A percentile compares a stretch with the other conserved stretches of the same genome.
These are phyloP conservation scores for Diplosphaera chodatii DNA, from an alignment of 139 green algal species.

Conservation along the genomic window DNA sequence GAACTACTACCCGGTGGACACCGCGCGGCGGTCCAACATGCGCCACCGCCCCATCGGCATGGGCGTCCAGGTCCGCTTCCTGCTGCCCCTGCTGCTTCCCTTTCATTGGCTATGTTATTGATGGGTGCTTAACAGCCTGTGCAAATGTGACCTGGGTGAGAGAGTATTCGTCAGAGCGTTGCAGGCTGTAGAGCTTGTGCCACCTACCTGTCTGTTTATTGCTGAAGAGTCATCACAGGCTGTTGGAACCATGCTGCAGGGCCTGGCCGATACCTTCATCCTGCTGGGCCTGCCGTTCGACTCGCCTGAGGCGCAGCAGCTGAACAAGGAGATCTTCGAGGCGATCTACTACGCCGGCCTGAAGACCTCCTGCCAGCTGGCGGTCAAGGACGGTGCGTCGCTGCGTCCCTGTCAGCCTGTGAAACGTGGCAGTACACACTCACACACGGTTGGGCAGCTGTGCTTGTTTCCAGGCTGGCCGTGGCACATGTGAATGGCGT, in stretches of 20 bases:
- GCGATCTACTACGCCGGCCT: conserved; percentile 92
- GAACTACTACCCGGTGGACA: conserved; percentile 97
- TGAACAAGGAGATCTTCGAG: conserved; percentile 96
- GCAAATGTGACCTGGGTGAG: too few species aligned
- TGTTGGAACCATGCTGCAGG: conserved; percentile 29
- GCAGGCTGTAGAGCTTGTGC: too few species aligned
- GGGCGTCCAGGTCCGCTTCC: conserved; percentile 86
- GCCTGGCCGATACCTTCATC: conserved; percentile 97
- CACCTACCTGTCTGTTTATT: too few species aligned
- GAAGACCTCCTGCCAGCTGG: conserved; percentile 71
- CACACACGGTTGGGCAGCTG: too few species aligned
- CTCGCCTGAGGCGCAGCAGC: conserved; percentile 63
- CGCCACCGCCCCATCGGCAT: conserved; percentile 95
- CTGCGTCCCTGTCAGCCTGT: too few species aligned
- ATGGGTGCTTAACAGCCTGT: too few species aligned
- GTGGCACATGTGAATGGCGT: too few species aligned
- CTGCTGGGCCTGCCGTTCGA: conserved; percentile 97
- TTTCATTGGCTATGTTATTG: too few species aligned
- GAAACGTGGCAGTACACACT: too few species aligned
- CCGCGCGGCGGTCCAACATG: conserved; percentile 83
- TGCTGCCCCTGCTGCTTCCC: too few species aligned
- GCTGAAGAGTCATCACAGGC: neutral
- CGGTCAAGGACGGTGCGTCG: conserved; percentile 47
- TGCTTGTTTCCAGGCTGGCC: too few species aligned
- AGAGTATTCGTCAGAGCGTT: too few species aligned